A percentile compares a stretch with the other conserved stretches of the same genome.
These are phyloP conservation scores for Kwoniella dejecticola DNA, from an alignment of 768 basidiomycete species.

Conservation along the genomic window DNA sequence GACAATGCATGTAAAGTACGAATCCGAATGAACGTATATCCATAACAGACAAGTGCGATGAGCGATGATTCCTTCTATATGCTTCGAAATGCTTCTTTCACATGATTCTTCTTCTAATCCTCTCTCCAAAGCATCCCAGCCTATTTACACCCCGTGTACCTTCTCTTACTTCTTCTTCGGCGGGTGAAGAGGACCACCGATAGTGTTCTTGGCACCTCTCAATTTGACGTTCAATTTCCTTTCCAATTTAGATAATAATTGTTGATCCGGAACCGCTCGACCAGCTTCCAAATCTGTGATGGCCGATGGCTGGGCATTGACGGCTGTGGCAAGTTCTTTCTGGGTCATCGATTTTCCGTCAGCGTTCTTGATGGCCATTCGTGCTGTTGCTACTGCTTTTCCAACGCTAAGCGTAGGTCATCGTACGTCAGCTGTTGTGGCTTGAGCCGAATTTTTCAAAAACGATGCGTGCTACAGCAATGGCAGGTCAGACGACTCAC, in stretches of 20 bases:
- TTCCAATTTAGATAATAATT: constrained; percentile 87
- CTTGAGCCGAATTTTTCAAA: too few relatives aligned
- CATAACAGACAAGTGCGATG: neutral
- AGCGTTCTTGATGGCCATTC: constrained; percentile 66
- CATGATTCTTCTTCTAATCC: too few relatives aligned
- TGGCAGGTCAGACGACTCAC: constrained; percentile 35
- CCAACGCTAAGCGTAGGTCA: constrained; percentile 35
- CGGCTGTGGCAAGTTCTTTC: constrained; percentile 87
- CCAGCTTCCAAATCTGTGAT: constrained; percentile 77
- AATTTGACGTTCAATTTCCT: constrained; percentile 81
- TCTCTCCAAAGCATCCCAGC: too few relatives aligned
- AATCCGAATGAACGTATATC: neutral
- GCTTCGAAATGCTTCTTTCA: constrained; percentile 3
- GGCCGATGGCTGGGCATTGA: constrained; percentile 79
- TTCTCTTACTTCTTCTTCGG: constrained; percentile 44
- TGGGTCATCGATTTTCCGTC: constrained; percentile 66
- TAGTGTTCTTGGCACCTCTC: constrained; percentile 64
- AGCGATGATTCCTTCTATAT: neutral
- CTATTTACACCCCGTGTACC: neutral
- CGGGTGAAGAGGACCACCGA: constrained; percentile 53
- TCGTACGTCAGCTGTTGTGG: too few relatives aligned
- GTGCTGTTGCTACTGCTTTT: constrained; percentile 79
- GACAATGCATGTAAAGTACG: neutral
- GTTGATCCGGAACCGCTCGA: constrained; percentile 80
- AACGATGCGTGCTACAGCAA: too few relatives aligned